A percentile compares a stretch with the other conserved stretches of the same genome.
These are phyloP conservation scores for Candida tunisiensis DNA, from an alignment of 1,139 yeast genomes.

Conservation along the genomic window DNA sequence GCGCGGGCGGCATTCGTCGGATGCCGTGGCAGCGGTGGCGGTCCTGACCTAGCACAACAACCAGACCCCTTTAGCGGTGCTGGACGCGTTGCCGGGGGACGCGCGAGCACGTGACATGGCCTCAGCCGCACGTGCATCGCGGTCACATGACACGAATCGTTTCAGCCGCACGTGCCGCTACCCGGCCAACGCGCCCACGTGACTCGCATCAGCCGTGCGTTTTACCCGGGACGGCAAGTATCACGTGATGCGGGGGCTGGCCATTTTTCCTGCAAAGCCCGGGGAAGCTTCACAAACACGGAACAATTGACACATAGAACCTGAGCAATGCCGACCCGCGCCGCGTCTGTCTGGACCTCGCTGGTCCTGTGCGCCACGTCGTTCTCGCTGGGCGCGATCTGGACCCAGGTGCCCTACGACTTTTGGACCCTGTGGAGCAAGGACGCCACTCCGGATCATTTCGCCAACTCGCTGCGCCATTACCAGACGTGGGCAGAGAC, in stretches of 20 bases:
- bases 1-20: too few species aligned
- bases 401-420: conserved; percentile 72
- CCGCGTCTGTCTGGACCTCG: conserved; percentile 20
- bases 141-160: too few species aligned
- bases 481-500: conserved; percentile 56
- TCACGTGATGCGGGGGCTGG: neutral
- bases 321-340: conserved; percentile 14
- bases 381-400: conserved; percentile 66
- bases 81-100: too few species aligned
- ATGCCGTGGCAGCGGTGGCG: too few species aligned
- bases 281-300: neutral
- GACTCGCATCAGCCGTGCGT: neutral
- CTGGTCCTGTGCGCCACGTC: conserved; percentile 20
- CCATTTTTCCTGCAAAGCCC: neutral
- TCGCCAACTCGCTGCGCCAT: conserved; percentile 49
- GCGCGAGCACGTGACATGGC: too few species aligned
- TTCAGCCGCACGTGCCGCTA: neutral
- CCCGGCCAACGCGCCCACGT: conserved; percentile 3
- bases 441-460: conserved; percentile 33
- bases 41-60: too few species aligned
- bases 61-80: too few species aligned
- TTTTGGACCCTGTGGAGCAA: conserved; percentile 55
- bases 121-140: too few species aligned
- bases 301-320: neutral
- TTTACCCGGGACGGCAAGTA: neutral